Percentiles rank a stretch among this genome's conserved stretches.
These are phyloP conservation scores for Tritrichomonas musculus DNA, from an alignment of 208 protist genomes.

Conservation along the genomic window DNA sequence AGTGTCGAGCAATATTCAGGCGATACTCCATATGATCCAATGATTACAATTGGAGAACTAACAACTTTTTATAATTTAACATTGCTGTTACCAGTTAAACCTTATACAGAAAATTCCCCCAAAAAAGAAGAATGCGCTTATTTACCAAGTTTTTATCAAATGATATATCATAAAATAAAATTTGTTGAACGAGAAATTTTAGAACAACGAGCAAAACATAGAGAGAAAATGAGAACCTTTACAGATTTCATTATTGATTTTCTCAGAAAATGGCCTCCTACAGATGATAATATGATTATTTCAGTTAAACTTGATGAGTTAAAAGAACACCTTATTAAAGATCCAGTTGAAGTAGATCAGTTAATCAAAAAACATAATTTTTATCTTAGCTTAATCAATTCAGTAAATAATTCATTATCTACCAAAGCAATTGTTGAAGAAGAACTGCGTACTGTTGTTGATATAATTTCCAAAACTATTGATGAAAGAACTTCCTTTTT, in stretches of 20 bases:
- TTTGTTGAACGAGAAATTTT: neutral
- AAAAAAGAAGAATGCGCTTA: neutral
- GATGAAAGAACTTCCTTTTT: neutral
- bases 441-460: neutral
- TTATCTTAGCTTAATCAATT: neutral
- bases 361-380: neutral
- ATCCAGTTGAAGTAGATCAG: neutral
- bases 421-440: neutral
- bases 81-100: neutral
- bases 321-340: neutral
- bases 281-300: neutral
- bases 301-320: neutral
- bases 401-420: neutral
- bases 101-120: neutral
- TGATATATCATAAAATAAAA: slow-evolving; percentile 13
- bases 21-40: no score
- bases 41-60: neutral
- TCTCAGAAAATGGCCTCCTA: neutral
- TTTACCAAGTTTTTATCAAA: neutral
- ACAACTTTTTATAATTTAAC: slow-evolving; percentile 17
- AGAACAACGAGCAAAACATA: neutral
- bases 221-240: neutral
- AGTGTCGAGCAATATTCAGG: no score
- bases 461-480: neutral
- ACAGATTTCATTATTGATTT: neutral